phyloP scores from a whole-genome alignment of 2,329 filamentous ascomycete species.

The Penicillium sp. region DNA sequence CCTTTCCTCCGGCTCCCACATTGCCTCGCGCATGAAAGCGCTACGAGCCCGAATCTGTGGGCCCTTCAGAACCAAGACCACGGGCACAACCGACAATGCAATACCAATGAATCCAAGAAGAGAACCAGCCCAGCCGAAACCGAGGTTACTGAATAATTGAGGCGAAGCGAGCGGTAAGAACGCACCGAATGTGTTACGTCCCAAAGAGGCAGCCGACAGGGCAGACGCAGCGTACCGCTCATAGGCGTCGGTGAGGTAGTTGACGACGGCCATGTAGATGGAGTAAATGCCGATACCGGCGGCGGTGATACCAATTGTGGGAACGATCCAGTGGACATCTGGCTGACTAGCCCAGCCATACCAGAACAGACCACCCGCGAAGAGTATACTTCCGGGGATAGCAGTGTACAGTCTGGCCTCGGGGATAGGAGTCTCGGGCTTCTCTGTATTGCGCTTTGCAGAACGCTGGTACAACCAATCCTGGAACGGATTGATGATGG shows the following conservation, averaged over 20 bases:
- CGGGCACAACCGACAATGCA: conserved; percentile 38
- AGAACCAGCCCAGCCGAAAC: conserved; percentile 43
- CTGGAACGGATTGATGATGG: conserved; percentile 41
- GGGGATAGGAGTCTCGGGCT: conserved; percentile 40
- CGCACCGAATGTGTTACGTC: conserved; percentile 44
- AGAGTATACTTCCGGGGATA: conserved; percentile 40
- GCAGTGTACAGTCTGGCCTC: conserved; percentile 46
- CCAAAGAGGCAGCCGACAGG: conserved; percentile 45
- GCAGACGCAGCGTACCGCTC: conserved; percentile 48
- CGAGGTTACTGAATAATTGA: conserved; percentile 39
- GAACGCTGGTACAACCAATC: conserved; percentile 29
- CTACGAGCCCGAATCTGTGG: neutral
- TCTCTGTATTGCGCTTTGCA: conserved; percentile 31
- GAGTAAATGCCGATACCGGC: conserved; percentile 43
- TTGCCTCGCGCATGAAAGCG: neutral
- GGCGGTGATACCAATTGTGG: conserved; percentile 29
- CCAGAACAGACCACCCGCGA: conserved; percentile 35
- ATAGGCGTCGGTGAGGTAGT: conserved; percentile 50
- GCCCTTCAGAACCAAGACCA: conserved; percentile 12
- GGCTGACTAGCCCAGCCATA: conserved; percentile 32
- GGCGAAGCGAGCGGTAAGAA: conserved; percentile 46
- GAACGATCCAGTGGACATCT: conserved; percentile 34
- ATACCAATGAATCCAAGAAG: conserved; percentile 45
- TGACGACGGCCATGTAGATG: conserved; percentile 48
- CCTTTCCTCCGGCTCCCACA: neutral